These are phyloP conservation scores for Pichia paraexigua DNA, from an alignment of 805 yeast genomes.

Conservation along the genomic window DNA sequence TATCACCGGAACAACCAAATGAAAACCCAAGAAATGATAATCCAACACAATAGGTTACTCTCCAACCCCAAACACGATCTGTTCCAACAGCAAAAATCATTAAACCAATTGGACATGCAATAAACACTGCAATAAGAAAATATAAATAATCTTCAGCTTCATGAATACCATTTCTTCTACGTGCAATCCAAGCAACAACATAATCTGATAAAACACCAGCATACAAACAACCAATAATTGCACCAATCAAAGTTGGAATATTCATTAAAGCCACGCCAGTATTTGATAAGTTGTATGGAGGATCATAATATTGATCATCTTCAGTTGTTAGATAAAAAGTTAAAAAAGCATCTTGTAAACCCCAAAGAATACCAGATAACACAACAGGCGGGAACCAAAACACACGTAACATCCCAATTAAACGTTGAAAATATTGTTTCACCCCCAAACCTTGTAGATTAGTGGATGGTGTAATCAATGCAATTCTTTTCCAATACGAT, in stretches of 20 bases:
- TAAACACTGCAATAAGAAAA: slow-evolving; percentile 46
- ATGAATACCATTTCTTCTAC: slow-evolving; percentile 48
- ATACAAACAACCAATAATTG: slow-evolving; percentile 55
- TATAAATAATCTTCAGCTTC: slow-evolving; percentile 62
- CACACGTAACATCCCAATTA: slow-evolving; percentile 44
- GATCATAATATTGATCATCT: slow-evolving; percentile 55
- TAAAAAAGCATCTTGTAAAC: slow-evolving; percentile 67
- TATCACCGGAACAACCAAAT: slow-evolving; percentile 66
- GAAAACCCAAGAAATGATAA: slow-evolving; percentile 61
- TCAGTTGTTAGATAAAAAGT: slow-evolving; percentile 70
- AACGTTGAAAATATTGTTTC: slow-evolving; percentile 52
- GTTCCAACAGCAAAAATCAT: slow-evolving; percentile 62
- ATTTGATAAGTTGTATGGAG: slow-evolving; percentile 59
- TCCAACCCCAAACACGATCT: slow-evolving; percentile 45
- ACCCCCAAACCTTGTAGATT: slow-evolving; percentile 57
- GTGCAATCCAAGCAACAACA: slow-evolving; percentile 55
- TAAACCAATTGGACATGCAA: slow-evolving; percentile 55
- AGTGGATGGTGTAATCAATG: slow-evolving; percentile 46
- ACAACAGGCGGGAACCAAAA: slow-evolving; percentile 58
- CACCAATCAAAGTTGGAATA: slow-evolving; percentile 60
- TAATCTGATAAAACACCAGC: slow-evolving; percentile 56
- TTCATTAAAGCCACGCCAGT: slow-evolving; percentile 71
- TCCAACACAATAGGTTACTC: slow-evolving; percentile 45
- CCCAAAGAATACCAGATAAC: slow-evolving; percentile 70
- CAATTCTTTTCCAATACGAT: slow-evolving; percentile 40